These are phyloP conservation scores for Komagataella pastoris DNA, from an alignment of 805 yeast genomes.

Conservation along the genomic window DNA sequence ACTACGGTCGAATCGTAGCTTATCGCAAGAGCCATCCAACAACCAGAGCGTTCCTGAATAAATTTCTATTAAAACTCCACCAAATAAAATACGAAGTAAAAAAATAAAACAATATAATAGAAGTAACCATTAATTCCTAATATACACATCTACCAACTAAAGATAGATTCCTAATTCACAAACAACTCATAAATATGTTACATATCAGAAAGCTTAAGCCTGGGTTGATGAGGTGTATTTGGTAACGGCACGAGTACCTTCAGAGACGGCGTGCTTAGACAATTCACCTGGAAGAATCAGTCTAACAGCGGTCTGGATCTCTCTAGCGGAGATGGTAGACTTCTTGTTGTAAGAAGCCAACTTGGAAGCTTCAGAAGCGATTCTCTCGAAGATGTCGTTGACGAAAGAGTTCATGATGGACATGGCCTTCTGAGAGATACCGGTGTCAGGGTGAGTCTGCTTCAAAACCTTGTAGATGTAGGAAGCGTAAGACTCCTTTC, in stretches of 20 bases:
- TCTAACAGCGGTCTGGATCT: constrained; percentile 97
- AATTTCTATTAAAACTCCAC: neutral
- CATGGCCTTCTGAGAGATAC: constrained; percentile 92
- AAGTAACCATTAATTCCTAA: neutral
- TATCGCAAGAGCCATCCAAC: neutral
- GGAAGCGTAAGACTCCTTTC: constrained; percentile 90
- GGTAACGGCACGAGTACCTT: constrained; percentile 97
- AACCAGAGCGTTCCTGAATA: neutral
- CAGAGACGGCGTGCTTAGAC: constrained; percentile 97
- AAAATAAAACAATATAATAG: neutral
- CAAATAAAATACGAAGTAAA: no score
- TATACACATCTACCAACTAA: neutral
- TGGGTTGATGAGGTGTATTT: constrained; percentile 69
- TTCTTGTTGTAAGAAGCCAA: constrained; percentile 91
- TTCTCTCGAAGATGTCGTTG: constrained; percentile 86
- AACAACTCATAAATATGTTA: neutral
- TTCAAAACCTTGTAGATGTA: constrained; percentile 89
- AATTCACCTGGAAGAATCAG: constrained; percentile 96
- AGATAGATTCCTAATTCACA: neutral
- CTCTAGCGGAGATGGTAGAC: constrained; percentile 91
- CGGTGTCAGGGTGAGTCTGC: constrained; percentile 94
- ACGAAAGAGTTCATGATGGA: constrained; percentile 90
- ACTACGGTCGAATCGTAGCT: neutral
- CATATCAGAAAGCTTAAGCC: constrained; percentile 14
- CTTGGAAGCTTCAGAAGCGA: constrained; percentile 86